Percentiles rank a stretch among this genome's conserved stretches.
Evolutionary conservation across 2,329 filamentous ascomycete genomes (phyloP).

Genomic region (Aspergillus pseudotamarii): DNA sequence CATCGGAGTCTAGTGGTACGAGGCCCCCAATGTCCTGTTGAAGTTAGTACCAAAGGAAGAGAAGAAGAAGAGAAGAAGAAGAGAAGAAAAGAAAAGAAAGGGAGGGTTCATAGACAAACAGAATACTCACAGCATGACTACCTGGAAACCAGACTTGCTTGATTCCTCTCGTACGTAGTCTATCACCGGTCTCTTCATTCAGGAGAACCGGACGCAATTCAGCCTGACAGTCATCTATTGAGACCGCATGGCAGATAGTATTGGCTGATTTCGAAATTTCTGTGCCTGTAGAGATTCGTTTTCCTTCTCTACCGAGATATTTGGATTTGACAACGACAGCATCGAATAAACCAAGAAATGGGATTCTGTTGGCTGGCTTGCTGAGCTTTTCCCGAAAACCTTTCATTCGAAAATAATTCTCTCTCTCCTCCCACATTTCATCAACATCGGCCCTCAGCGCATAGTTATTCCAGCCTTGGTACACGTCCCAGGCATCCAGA

Average conservation of each 20-base stretch:
- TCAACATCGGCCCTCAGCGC: not conserved
- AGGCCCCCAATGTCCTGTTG: slow-evolving; percentile 2
- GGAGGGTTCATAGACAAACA: too few species aligned
- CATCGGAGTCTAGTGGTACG: not conserved
- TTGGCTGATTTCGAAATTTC: not conserved
- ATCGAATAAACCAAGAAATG: not conserved
- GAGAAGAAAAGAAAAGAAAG: too few species aligned
- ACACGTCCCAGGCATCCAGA: not conserved
- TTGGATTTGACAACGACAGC: not conserved
- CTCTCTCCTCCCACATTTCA: not conserved
- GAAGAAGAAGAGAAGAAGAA: too few species aligned
- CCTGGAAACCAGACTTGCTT: slow-evolving; percentile 4
- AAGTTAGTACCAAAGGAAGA: not conserved
- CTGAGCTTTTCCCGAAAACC: not conserved
- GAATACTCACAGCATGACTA: not conserved
- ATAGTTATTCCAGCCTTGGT: not conserved
- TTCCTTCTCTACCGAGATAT: not conserved
- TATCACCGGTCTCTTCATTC: not conserved
- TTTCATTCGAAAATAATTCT: not conserved
- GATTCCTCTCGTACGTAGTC: not conserved
- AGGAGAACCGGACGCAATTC: not conserved
- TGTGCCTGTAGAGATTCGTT: not conserved
- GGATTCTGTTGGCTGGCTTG: not conserved
- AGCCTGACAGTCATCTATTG: not conserved
- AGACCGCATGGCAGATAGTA: slow-evolving; percentile 2